Evolutionary conservation across 179 eudicot genomes (phyloP), one percentile per base, ranked within the genome.

Genomic region (Spinacia oleracea): DNA sequence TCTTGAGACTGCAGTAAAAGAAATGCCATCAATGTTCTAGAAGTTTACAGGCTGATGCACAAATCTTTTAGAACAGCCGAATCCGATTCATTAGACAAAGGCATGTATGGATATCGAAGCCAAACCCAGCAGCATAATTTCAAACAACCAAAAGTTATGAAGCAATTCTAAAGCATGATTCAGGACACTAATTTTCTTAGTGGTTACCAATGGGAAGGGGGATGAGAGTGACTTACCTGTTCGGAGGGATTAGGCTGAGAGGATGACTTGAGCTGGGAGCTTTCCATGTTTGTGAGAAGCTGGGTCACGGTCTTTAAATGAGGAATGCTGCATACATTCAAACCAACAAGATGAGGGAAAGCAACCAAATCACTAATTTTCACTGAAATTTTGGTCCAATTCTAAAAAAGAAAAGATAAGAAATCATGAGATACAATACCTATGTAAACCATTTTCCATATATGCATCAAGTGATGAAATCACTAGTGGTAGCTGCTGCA

Each of bases 391-490:
- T 25, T 51, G 9, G 10, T 25, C 29, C n/a, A 56, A 50, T 50
- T 74, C 53, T 9, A 27, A 23, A 34, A 35, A 25, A 16, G 38
- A 38, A 1, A 8, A 18, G 32, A 56, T 4, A 42, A 9, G 66
- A 46, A 2, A 40, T 14, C 56, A 75, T 11, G 46, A 60, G 34
- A 31, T 32, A 77, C 25, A 38, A 89, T 32, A 94, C 98, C 97
- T 90, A 77, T 89, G 87, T 15, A 92, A 80, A 43, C 93, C 98
- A 76, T 82, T 80, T 55, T 94, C 98, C 84, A 88, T 88, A 73
- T 94, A 89, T 51, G 96, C 93, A 88, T 94, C 97, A 89, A 94
- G 81, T 20, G 98, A 85, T 63, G 98, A 89, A 79, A 94, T 89
- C 48, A 94, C 96, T 58, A 56, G 72, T 51, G 98, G 98, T 83